A percentile compares a stretch with the other conserved stretches of the same genome.
These are phyloP conservation scores for Cryphonectria carpinicola DNA, from an alignment of 2,329 filamentous ascomycete genomes.

Conservation along the genomic window DNA sequence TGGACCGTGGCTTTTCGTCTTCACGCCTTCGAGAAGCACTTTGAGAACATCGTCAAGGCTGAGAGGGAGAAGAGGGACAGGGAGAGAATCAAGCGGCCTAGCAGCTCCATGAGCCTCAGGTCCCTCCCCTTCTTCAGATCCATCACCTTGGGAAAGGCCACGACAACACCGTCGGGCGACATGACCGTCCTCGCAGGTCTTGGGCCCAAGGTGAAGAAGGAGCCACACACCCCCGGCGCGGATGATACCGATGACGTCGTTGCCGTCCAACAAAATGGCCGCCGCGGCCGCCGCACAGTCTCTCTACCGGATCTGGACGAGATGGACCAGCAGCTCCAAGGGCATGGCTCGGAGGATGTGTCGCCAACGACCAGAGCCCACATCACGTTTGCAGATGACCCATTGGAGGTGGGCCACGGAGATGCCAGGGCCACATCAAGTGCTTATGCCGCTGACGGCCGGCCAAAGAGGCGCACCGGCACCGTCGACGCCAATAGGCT, in stretches of 20 bases:
- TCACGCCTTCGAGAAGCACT: constrained; percentile 64
- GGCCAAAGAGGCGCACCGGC: constrained; percentile 8
- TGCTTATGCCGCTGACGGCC: constrained; percentile 6
- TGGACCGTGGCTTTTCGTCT: constrained; percentile 65
- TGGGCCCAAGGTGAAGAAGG: not conserved
- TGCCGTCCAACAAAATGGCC: not conserved
- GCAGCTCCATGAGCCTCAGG: constrained; percentile 29
- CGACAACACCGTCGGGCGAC: constrained; percentile 10
- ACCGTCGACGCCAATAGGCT: not conserved
- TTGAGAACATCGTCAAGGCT: constrained; percentile 55
- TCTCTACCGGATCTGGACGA: constrained; percentile 14
- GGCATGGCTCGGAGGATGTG: not conserved
- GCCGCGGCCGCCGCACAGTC: constrained; percentile 7
- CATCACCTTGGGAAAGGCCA: constrained; percentile 19
- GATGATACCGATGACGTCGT: not conserved
- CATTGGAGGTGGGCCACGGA: not conserved
- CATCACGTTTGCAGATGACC: constrained; percentile 20
- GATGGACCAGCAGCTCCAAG: not conserved
- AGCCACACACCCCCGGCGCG: not conserved
- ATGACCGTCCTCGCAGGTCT: constrained; percentile 7
- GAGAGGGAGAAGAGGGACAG: constrained; percentile 33
- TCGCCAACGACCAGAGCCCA: constrained; percentile 1
- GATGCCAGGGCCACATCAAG: constrained; percentile 12
- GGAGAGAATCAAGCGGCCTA: constrained; percentile 30
- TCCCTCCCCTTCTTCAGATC: constrained; percentile 10